Evolutionary conservation across 1,139 yeast genomes (phyloP).

Genomic region (Pichia sp.): DNA sequence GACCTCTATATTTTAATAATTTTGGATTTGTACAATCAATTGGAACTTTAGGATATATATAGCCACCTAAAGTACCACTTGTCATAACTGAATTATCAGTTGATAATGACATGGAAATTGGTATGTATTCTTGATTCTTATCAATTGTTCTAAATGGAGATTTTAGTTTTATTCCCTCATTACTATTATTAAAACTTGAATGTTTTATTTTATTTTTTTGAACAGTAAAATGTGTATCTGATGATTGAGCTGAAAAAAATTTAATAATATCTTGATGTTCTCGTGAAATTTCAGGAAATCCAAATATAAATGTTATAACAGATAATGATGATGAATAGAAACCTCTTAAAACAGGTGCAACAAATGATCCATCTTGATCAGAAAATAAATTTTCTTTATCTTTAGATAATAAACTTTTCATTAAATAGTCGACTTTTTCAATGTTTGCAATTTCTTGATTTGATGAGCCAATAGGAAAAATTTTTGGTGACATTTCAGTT

Average conservation of each 20-base stretch:
- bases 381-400: slow-evolving; percentile 26
- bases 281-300: slow-evolving; percentile 68
- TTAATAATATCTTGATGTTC: slow-evolving; percentile 61
- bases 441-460: slow-evolving; percentile 43
- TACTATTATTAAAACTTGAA: no score
- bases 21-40: slow-evolving; percentile 35
- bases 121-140: slow-evolving; percentile 51
- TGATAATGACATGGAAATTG: slow-evolving; percentile 79
- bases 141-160: slow-evolving; percentile 71
- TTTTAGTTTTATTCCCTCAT: slow-evolving; percentile 36
- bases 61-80: slow-evolving; percentile 90
- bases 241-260: slow-evolving; percentile 58
- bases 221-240: slow-evolving; percentile 72
- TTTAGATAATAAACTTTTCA: slow-evolving; percentile 28
- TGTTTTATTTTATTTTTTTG: slow-evolving; percentile 52
- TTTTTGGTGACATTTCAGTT: slow-evolving; percentile 38
- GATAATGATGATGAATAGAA: slow-evolving; percentile 42
- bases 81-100: slow-evolving; percentile 55
- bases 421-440: slow-evolving; percentile 45
- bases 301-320: slow-evolving; percentile 72
- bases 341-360: slow-evolving; percentile 86
- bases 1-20: slow-evolving; percentile 53
- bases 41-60: slow-evolving; percentile 64
- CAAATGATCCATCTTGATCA: slow-evolving; percentile 86
- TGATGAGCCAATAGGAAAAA: slow-evolving; percentile 38